Base-by-base conservation (phyloP, 2,329 filamentous ascomycete species). In the Verticillium nonalfalfae region DNA sequence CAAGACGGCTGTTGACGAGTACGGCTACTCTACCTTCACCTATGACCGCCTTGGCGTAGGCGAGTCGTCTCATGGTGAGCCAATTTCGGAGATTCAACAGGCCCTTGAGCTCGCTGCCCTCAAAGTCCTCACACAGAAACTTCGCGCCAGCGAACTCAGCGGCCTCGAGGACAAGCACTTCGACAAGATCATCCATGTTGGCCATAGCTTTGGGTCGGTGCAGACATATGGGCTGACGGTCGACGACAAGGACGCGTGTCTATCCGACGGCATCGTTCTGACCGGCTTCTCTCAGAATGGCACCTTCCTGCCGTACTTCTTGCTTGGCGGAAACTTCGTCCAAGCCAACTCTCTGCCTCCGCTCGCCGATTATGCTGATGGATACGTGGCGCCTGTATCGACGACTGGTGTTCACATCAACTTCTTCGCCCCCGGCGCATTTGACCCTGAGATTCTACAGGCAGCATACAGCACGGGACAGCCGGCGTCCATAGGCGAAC, bases 21-120 rank as follows among this genome's bases (percentile, higher is more conserved):
- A 80, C 45, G 82, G 82, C 50, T 88, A 84, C 74, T 83, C 80
- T 36, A 87, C 85, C 2, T 78, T 89, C 56, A 74, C 79, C 10
- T 87, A 81, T 72, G 86, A 90, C 71, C 84, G 86, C 18, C 79
- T 88, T 6, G 87, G 86, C 36, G 79, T 88, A 52, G 85, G 81
- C 50, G 74, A 76, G 61, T 87, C 85, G 1, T 80, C 81, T 4
- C 84, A 82, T 67, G 84, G 82, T 57, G 81, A 88, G 55, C 79
- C 86, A 0, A 68, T 88, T 67, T 79, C 82, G 66, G 81, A 85
- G 69, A 83, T 89, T 60, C 86, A 89, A 69, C 74, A 79, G 18
- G 75, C 71, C 61, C 77, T 85, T 52, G 85, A 89, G 69, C 73
- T 87, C n/a, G 80, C 81, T 33, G 84, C 84, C 10, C 78, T 89